Conservation (phyloP, 441 rosid species). For the Gossypium trilobum region DNA sequence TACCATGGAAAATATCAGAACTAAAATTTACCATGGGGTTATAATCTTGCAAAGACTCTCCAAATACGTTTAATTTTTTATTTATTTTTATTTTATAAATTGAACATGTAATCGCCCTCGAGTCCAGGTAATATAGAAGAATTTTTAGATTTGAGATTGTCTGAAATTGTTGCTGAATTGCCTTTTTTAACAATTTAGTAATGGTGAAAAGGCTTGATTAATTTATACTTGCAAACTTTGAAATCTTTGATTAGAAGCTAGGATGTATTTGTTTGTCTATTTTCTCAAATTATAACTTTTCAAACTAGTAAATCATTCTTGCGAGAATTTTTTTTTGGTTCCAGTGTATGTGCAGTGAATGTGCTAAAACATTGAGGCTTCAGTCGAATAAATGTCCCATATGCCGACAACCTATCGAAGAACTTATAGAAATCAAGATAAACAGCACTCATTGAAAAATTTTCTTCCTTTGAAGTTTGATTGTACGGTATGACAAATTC, state of each 20-base stretch:
- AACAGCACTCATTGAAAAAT: constrained; percentile 26
- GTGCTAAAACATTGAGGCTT: constrained; percentile 60
- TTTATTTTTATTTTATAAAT: not conserved
- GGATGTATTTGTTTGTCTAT: not conserved
- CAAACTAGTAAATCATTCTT: not conserved
- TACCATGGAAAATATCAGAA: constrained; percentile 1
- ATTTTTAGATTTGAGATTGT: not conserved
- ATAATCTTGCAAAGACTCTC: not conserved
- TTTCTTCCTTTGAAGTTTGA: constrained; percentile 17
- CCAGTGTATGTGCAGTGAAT: constrained; percentile 76
- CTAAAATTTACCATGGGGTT: not conserved
- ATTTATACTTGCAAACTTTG: not conserved
- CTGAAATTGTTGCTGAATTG: not conserved
- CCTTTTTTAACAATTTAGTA: not conserved
- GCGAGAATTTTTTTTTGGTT: constrained; percentile 7
- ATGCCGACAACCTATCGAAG: constrained; percentile 60
- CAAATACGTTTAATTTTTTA: not conserved
- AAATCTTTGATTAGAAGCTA: constrained; percentile 1
- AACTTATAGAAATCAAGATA: constrained; percentile 67
- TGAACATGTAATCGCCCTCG: not conserved
- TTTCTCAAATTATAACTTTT: not conserved
- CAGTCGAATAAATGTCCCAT: constrained; percentile 75
- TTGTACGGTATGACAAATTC: constrained; percentile 23
- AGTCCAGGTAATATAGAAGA: not conserved
- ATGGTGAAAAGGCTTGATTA: constrained; percentile 1